A percentile compares a stretch with the other conserved stretches of the same genome.
Conservation (phyloP, 768 basidiomycete genomes). For the Tricholomella constricta region DNA sequence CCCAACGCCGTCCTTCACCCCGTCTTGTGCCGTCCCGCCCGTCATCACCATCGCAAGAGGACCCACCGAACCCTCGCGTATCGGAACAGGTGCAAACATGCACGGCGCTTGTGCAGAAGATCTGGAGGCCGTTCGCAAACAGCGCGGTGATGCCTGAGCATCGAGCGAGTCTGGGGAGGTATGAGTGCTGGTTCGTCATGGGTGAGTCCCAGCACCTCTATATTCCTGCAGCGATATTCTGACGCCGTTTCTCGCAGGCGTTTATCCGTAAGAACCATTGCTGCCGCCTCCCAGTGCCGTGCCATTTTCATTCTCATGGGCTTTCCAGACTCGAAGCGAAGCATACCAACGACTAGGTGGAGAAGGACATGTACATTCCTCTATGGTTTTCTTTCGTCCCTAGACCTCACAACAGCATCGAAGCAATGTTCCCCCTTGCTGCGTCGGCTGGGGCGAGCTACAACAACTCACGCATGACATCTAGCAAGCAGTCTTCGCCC, state of each 20-base stretch:
- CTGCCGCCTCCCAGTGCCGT: neutral
- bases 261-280: conserved; percentile 72
- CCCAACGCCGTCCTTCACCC: no score
- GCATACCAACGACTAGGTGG: conserved; percentile 65
- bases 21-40: no score
- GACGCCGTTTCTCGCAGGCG: conserved; percentile 44
- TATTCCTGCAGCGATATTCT: neutral
- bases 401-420: conserved; percentile 46
- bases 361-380: conserved; percentile 60
- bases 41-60: no score
- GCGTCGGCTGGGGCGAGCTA: conserved; percentile 89
- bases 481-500: conserved; percentile 64
- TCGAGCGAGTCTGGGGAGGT: conserved; percentile 59
- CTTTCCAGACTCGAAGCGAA: conserved; percentile 66
- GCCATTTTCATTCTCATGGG: neutral
- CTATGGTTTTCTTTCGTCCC: neutral
- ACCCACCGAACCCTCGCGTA: no score
- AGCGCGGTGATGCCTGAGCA: conserved; percentile 57
- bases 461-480: conserved; percentile 67
- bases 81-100: conserved; percentile 66
- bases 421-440: conserved; percentile 76
- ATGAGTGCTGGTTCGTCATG: conserved; percentile 85
- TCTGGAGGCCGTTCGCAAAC: conserved; percentile 77
- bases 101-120: conserved; percentile 65
- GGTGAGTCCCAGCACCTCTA: conserved; percentile 44